Base-by-base conservation (phyloP, 140 eudicot genomes). In the Ambrosia hybrid region DNA sequence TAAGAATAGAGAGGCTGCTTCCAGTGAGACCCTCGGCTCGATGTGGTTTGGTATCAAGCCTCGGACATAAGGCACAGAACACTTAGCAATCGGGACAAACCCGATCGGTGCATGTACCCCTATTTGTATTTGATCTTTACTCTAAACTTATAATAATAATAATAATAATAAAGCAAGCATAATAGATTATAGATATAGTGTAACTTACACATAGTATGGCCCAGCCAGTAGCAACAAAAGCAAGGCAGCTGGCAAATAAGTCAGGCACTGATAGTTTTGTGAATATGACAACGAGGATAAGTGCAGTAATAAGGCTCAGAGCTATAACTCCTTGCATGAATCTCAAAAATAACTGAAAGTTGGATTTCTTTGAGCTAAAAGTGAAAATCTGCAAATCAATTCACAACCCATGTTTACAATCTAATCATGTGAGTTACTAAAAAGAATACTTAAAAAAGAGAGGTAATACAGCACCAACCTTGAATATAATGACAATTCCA, bases 201-300 rank as follows among this genome's bases (percentile, higher is more conserved):
- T 11, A 72, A 85, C 97, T 90, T 87, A 93, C 98, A 70, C 82
- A 84, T 51, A 94, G 65, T 41, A 94, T 80, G 59, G 83, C 87
- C 99, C 99, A 94, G 77, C 99, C 99, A 49, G 99, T 94, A 11
- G 99, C 90, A 81, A 94, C 84, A 70, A 88, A 91, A 60, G 97
- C 97, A 68, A 94, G 97, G 67, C 73, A 65, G 84, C 99, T 76
- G 63, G 97, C 99, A 68, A 94, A 86, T 76, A 94, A 79, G 81
- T 94, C 99, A 0, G 92, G 14, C 51, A 94, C 71, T 16, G 96
- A 71, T 9, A 94, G 80, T 1, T 43, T 52, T 5, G 97, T 94
- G 70, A 94, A 79, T 5, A 78, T 68, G 41, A 94, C 90, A 5
- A 90, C 88, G 49, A 90, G 84, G 78, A 79, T 58, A 68, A 94